Base-by-base conservation (phyloP, 176 grass and related monocot species). In the Pontederia paniculata region DNA sequence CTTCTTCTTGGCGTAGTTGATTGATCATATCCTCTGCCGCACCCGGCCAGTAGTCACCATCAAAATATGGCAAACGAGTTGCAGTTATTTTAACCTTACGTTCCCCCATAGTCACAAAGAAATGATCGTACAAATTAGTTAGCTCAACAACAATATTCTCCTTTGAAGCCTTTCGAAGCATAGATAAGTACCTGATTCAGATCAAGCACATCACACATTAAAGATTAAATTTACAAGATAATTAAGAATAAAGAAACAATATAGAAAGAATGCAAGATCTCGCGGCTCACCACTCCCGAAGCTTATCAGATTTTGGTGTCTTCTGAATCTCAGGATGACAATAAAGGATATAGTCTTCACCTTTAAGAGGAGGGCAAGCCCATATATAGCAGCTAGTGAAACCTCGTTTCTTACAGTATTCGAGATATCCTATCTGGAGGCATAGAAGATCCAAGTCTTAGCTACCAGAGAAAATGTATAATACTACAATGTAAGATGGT, bases 241-340 rank as follows among this genome's bases (percentile, higher is more conserved):
- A 17, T 17, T 50, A 17, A 8, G n/a, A 50, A 50, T 50, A 50
- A 50, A 15, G 48, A 16, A 50, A 50, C 6, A 37, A 21, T 43
- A 4, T 12, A 54, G 56, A 4, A 46, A 60, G 3, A 25, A 58
- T 41, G 50, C 12, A 14, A 48, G 13, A 9, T 21, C 3, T 59
- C 10, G 41, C 18, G 11, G 12, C 61, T 20, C 23, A 80, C 91
- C 91, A 96, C 70, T 96, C 91, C n/a, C 91, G 79, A 50, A 96
- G 67, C 86, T 96, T 96, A 60, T 96, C 91, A 45, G 91, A 96
- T 74, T 96, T 96, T 23, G 91, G 86, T 59, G 91, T 96, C 75
- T 96, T 96, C 67, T 96, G 91, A 78, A 96, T 96, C 79, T 96
- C 91, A 80, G 91, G 89, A 83, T 95, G 89, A 55, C 89, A 95